Conservation (phyloP, 805 yeast genomes). For the Ogataea trehaloabstinens region DNA sequence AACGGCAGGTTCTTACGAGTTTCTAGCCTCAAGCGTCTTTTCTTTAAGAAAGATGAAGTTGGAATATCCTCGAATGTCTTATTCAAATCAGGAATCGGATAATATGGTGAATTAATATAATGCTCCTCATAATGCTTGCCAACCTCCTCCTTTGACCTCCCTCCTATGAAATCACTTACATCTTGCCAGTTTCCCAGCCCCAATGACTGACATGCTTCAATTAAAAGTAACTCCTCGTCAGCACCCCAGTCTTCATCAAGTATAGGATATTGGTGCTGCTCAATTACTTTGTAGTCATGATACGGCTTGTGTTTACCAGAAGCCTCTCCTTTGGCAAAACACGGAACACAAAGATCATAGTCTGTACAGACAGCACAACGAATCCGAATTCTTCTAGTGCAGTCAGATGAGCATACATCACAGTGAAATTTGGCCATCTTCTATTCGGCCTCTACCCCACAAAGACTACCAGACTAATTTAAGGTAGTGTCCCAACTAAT, state of each 20-base stretch:
- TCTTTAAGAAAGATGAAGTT: conserved; percentile 66
- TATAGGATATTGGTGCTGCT: conserved; percentile 93
- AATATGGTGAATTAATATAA: conserved; percentile 66
- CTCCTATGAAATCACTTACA: conserved; percentile 94
- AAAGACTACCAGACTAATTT: no score
- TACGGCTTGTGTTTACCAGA: conserved; percentile 89
- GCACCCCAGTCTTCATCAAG: conserved; percentile 96
- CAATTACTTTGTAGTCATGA: conserved; percentile 89
- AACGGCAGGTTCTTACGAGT: conserved; percentile 66
- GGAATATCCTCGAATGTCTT: conserved; percentile 61
- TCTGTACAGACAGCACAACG: conserved; percentile 91
- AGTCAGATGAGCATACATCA: conserved; percentile 94
- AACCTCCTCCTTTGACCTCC: conserved; percentile 88
- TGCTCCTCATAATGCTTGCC: conserved; percentile 73
- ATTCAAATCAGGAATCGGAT: conserved; percentile 88
- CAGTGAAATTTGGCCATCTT: conserved; percentile 68
- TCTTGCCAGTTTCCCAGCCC: conserved; percentile 99
- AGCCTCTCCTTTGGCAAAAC: conserved; percentile 81
- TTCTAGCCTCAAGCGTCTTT: conserved; percentile 71
- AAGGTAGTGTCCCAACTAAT: background rate
- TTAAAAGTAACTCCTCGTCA: conserved; percentile 85
- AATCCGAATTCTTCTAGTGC: conserved; percentile 87
- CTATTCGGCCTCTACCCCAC: no score
- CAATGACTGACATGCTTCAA: conserved; percentile 87
- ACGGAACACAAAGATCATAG: conserved; percentile 96